Evolutionary conservation across 768 basidiomycete species (phyloP).

Genomic region (Leccinum arenicola): DNA sequence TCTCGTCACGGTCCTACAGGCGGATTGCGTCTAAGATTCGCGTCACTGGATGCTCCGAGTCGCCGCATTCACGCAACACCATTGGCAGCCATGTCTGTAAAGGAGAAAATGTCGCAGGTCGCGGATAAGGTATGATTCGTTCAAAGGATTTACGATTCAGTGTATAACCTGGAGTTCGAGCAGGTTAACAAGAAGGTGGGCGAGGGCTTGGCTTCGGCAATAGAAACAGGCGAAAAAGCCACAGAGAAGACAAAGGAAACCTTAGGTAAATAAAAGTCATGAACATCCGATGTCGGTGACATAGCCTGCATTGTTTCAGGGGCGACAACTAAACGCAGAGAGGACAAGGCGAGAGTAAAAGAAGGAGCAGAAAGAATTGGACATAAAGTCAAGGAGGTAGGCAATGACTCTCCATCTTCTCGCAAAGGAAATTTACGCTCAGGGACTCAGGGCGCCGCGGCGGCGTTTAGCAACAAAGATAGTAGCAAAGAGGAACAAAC

Average conservation of each 20-base stretch:
- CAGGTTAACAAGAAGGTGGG: slow-evolving; percentile 43
- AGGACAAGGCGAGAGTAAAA: slow-evolving; percentile 3
- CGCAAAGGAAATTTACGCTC: not conserved
- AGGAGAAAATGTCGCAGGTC: slow-evolving; percentile 39
- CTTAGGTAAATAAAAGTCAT: slow-evolving; percentile 24
- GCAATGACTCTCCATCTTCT: not conserved
- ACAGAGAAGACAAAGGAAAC: slow-evolving; percentile 38
- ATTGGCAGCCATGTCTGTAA: slow-evolving; percentile 31
- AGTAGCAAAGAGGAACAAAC: slow-evolving; percentile 17
- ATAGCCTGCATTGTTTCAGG: not conserved
- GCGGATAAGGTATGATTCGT: slow-evolving; percentile 33
- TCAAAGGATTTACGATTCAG: not conserved
- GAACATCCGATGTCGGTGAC: not conserved
- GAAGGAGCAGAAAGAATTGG: slow-evolving; percentile 1
- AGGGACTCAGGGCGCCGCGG: slow-evolving; percentile 6
- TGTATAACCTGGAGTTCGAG: not conserved
- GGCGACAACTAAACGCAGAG: slow-evolving; percentile 1
- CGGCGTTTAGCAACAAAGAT: slow-evolving; percentile 12
- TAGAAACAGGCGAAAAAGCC: slow-evolving; percentile 41
- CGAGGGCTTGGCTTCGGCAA: slow-evolving; percentile 36
- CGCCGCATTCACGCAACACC: slow-evolving; percentile 33
- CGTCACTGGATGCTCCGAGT: slow-evolving; percentile 6
- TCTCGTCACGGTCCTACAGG: not conserved
- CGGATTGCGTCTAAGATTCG: not conserved
- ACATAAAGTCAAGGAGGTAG: slow-evolving; percentile 15